phyloP scores from a whole-genome alignment of 495 filamentous ascomycete species.

The Penicillium silybi region DNA sequence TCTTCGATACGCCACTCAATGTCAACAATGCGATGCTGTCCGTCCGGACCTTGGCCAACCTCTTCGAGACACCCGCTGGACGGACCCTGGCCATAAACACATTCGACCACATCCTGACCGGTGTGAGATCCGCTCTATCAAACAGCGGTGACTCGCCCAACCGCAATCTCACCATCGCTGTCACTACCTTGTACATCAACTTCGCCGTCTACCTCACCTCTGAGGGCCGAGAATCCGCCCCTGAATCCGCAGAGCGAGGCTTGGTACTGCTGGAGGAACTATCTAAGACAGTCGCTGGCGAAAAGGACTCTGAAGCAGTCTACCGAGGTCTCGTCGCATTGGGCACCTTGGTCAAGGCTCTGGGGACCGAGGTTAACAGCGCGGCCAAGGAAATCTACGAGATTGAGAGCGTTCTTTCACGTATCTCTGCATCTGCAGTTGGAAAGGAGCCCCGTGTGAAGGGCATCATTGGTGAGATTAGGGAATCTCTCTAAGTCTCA shows the following conservation, averaged over 20 bases:
- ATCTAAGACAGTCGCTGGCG: constrained; percentile 53
- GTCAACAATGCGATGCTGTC: constrained; percentile 85
- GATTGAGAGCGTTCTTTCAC: constrained; percentile 31
- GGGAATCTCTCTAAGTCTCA: constrained; percentile 23
- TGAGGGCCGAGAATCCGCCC: constrained; percentile 24
- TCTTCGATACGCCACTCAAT: constrained; percentile 53
- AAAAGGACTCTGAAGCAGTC: constrained; percentile 75
- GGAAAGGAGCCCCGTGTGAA: constrained; percentile 50
- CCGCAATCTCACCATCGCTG: constrained; percentile 74
- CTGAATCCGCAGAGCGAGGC: constrained; percentile 52
- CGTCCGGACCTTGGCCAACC: constrained; percentile 75
- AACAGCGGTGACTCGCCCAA: constrained; percentile 53
- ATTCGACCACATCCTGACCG: constrained; percentile 55
- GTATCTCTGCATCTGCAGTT: constrained; percentile 29
- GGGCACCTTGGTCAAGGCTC: constrained; percentile 60
- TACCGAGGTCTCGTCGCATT: constrained; percentile 79
- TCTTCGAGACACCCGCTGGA: constrained; percentile 75
- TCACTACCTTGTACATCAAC: constrained; percentile 83
- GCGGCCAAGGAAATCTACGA: constrained; percentile 50
- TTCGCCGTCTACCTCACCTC: constrained; percentile 62
- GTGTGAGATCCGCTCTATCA: constrained; percentile 44
- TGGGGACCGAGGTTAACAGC: constrained; percentile 44
- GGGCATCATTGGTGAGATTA: constrained; percentile 46
- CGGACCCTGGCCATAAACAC: constrained; percentile 54
- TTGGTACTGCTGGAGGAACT: constrained; percentile 61